Percentiles rank a stretch among this genome's conserved stretches.
Conservation (phyloP, 164 flowering plant species). For the Vitis amurensis region DNA sequence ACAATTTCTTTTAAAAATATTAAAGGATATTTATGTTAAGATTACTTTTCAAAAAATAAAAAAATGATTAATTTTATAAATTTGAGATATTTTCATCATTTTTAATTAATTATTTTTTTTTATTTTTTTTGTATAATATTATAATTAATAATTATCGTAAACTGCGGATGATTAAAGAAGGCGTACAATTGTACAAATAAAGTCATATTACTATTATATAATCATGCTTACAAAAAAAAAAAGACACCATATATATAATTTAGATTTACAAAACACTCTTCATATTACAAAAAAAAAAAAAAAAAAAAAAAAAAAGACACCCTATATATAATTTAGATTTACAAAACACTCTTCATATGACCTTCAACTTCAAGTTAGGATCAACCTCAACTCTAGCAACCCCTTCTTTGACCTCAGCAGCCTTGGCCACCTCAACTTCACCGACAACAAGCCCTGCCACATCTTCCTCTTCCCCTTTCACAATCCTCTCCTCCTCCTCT, state of each 20-base stretch:
- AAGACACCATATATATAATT: no score
- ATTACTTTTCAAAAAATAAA: no score
- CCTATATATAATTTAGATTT: neutral
- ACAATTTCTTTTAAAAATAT: no score
- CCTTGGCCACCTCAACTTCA: slow-evolving; percentile 65
- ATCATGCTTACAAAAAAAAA: neutral
- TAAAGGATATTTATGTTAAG: no score
- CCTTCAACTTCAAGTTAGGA: slow-evolving; percentile 33
- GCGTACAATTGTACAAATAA: no score
- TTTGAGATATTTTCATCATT: no score
- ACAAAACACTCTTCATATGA: neutral
- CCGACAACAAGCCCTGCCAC: slow-evolving; percentile 43
- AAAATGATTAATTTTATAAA: no score
- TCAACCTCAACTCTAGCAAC: slow-evolving; percentile 67
- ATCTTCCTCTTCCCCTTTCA: slow-evolving; percentile 26
- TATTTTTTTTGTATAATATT: no score
- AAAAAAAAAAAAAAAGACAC: neutral
- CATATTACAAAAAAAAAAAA: neutral
- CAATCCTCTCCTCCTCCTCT: slow-evolving; percentile 32
- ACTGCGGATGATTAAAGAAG: no score
- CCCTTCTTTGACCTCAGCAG: slow-evolving; percentile 45
- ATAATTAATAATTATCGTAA: no score
- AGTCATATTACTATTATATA: no score
- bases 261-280: neutral
- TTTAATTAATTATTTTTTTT: no score